Conservation (phyloP, 2,329 filamentous ascomycete species). For the Aureobasidium vineae region DNA sequence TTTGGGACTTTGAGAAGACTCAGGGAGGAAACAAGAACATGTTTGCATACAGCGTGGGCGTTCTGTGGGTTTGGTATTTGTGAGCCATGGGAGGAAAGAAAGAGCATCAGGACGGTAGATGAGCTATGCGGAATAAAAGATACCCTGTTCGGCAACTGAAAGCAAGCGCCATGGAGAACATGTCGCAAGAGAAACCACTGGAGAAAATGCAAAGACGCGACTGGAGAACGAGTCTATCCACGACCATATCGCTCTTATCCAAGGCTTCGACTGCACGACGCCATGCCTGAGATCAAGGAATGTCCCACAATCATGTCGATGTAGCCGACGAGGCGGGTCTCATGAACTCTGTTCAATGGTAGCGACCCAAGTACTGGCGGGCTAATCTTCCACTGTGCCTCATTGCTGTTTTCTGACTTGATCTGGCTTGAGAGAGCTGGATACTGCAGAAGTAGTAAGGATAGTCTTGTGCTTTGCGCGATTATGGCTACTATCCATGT, state of each 20-base stretch:
- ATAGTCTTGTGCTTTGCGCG: no score
- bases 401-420: background rate
- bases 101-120: background rate
- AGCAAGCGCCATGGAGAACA: background rate
- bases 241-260: background rate
- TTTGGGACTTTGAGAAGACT: constrained; percentile 53
- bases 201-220: background rate
- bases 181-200: background rate
- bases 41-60: constrained; percentile 14
- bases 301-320: background rate
- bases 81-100: background rate
- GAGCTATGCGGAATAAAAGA: background rate
- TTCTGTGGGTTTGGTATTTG: background rate
- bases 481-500: no score
- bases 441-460: background rate
- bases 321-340: background rate
- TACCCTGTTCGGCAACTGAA: no score
- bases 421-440: background rate
- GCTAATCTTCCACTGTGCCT: background rate
- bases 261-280: background rate
- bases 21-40: background rate
- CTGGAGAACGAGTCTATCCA: background rate
- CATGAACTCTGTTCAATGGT: no score
- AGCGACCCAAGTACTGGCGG: no score
- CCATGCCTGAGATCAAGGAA: background rate